Evolutionary conservation across 2,329 filamentous ascomycete genomes (phyloP), one percentile per base, ranked within the genome.

Genomic region (Didymella keratinophila): DNA sequence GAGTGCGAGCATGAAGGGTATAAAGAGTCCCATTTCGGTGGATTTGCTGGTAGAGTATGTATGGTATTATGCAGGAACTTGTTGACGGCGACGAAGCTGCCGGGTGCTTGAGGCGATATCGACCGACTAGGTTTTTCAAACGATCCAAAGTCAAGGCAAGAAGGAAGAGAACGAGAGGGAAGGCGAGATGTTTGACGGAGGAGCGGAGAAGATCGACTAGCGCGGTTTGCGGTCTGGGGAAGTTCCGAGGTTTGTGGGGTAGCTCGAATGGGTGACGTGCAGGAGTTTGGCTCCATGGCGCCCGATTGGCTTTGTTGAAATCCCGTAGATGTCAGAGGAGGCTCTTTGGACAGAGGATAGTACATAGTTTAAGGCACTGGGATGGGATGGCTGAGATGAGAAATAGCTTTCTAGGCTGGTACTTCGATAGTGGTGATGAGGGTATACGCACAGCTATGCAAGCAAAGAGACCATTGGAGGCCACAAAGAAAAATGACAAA

Each of bases 1-100:
- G 32, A 69, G 34, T 12, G 63, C 25, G n/a, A 70, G n/a, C 34
- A 63, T 14, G 41, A 70, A 59, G 37, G 55, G 56, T 27, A 67
- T 39, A 50, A 67, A 61, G 20, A 59, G 28, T 21, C n/a, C 37
- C 53, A 62, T 49, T 23, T 39, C 34, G 20, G n/a, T 39, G 42
- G 39, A 14, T 36, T n/a, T 12, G 43, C 16, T 28, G 7, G 27
- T 12, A 20, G n/a, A 16, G 10, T 47, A 9, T 20, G 20, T n/a
- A 30, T n/a, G 7, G 2, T 46, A 6, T 32, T 28, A 4, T 6
- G 43, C 9, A 20, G 7, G 7, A 5, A 5, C n/a, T 20, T 43
- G 11, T 18, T 34, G 28, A 2, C 14, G 20, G 20, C 21, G 21
- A 42, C 6, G 39, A 25, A 1, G 7, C 25, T 20, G 20, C 6